Conservation (phyloP, 2,329 filamentous ascomycete genomes). For the Ophiocordyceps unilateralis region DNA sequence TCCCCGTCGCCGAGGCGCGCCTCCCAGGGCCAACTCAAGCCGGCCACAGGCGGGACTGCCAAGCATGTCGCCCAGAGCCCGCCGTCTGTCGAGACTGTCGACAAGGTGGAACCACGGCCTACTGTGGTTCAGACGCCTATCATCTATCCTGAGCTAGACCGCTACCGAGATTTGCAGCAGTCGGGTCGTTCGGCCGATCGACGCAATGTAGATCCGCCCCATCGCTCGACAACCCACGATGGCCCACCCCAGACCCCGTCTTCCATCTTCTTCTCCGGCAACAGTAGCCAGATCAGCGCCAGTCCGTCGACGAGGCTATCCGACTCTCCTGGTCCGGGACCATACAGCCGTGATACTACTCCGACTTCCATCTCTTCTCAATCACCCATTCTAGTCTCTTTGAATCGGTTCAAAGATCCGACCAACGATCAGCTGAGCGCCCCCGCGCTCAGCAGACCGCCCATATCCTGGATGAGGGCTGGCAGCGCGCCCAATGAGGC, state of each 20-base stretch:
- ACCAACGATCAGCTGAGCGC: constrained; percentile 28
- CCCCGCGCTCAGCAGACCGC: constrained; percentile 37
- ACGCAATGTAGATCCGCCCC: constrained; percentile 28
- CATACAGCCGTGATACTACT: constrained; percentile 62
- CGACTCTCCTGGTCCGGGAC: constrained; percentile 49
- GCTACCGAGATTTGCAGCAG: constrained; percentile 33
- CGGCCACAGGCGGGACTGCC: background rate
- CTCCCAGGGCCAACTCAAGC: background rate
- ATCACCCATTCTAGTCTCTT: constrained; percentile 37
- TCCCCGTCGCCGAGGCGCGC: background rate
- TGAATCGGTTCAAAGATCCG: background rate
- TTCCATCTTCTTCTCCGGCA: constrained; percentile 36
- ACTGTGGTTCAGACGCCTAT: constrained; percentile 25
- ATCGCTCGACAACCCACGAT: constrained; percentile 44
- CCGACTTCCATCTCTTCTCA: constrained; percentile 64
- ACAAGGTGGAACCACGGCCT: constrained; percentile 10
- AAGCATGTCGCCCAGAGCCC: background rate
- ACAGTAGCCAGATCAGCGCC: constrained; percentile 37
- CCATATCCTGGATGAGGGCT: constrained; percentile 39
- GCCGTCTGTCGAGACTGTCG: constrained; percentile 22
- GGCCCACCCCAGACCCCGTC: constrained; percentile 47
- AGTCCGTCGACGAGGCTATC: constrained; percentile 64
- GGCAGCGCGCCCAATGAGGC: too few species aligned
- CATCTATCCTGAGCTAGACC: constrained; percentile 43
- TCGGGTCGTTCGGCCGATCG: constrained; percentile 15